Conservation (phyloP, 2,329 filamentous ascomycete genomes). For the Sordariomycetes sp. region DNA sequence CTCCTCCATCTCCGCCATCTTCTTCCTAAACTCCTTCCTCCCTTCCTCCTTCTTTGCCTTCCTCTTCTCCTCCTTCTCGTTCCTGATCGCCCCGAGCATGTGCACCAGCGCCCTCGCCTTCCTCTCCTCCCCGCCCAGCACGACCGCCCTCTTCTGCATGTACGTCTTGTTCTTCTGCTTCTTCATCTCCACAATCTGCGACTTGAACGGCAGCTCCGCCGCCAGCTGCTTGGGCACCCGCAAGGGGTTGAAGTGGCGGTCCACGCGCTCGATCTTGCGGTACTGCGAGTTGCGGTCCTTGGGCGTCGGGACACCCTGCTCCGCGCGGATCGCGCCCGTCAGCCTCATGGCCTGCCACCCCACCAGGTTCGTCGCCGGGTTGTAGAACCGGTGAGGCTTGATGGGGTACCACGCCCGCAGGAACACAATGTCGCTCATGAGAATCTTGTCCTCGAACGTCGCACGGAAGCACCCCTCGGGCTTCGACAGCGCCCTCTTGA, state of each 20-base stretch:
- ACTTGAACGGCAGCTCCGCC: slow-evolving; percentile 80
- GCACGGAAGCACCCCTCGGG: slow-evolving; percentile 93
- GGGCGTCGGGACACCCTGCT: slow-evolving; percentile 62
- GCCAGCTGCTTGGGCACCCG: slow-evolving; percentile 69
- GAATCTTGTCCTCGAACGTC: slow-evolving; percentile 96
- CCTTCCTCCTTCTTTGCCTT: slow-evolving; percentile 79
- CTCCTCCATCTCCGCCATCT: slow-evolving; percentile 69
- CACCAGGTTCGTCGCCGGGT: slow-evolving; percentile 85
- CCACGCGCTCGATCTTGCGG: slow-evolving; percentile 50
- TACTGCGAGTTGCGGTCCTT: slow-evolving; percentile 77
- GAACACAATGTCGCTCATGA: slow-evolving; percentile 95
- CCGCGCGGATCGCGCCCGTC: slow-evolving; percentile 79
- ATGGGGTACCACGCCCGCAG: slow-evolving; percentile 93
- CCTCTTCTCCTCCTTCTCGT: slow-evolving; percentile 80
- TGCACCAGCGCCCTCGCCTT: slow-evolving; percentile 80
- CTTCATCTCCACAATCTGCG: slow-evolving; percentile 73
- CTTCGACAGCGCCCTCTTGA: slow-evolving; percentile 87
- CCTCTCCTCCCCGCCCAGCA: slow-evolving; percentile 76
- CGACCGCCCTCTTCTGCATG: slow-evolving; percentile 89
- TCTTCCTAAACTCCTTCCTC: slow-evolving; percentile 66
- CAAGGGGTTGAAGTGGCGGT: slow-evolving; percentile 67
- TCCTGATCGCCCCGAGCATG: slow-evolving; percentile 80
- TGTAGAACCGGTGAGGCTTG: slow-evolving; percentile 92
- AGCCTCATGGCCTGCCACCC: slow-evolving; percentile 91
- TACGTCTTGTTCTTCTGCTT: slow-evolving; percentile 75